These are phyloP conservation scores for Pythium vanterpoolii DNA, from an alignment of 352 stramenopile genomes.

Conservation along the genomic window DNA sequence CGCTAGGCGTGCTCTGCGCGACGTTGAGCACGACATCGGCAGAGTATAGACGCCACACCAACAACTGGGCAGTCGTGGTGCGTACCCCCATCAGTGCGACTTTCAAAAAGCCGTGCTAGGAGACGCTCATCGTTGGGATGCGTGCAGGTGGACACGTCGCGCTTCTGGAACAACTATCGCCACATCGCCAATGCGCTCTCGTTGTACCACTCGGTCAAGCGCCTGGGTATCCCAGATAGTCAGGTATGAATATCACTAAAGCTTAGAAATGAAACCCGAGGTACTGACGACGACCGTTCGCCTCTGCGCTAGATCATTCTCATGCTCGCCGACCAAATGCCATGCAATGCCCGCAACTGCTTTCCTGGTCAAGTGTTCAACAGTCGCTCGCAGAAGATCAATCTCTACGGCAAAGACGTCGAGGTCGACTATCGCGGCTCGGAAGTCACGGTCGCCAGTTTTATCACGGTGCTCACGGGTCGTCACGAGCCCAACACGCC, in stretches of 20 bases:
- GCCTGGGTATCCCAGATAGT: constrained; percentile 91
- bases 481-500: constrained; percentile 86
- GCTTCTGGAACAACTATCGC: constrained; percentile 98
- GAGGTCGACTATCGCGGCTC: constrained; percentile 94
- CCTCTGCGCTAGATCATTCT: constrained; percentile 96
- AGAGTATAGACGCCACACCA: constrained; percentile 72
- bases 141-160: constrained; percentile 88
- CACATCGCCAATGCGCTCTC: constrained; percentile 94
- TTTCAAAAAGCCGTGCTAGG: not conserved
- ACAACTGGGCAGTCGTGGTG: constrained; percentile 88
- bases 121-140: not conserved
- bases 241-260: constrained; percentile 50
- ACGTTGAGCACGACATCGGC: constrained; percentile 7
- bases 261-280: not conserved
- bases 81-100: not conserved
- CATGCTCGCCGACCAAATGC: constrained; percentile 96
- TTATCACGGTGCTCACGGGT: constrained; percentile 93
- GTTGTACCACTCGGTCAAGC: constrained; percentile 93
- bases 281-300: not conserved
- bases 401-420: constrained; percentile 90
- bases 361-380: constrained; percentile 91
- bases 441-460: constrained; percentile 97
- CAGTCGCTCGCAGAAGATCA: constrained; percentile 86
- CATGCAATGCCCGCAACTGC: constrained; percentile 90
- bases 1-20: constrained; percentile 20